A percentile compares a stretch with the other conserved stretches of the same genome.
phyloP scores from a whole-genome alignment of 164 flowering plant genomes.

The Dillenia turbinata region DNA sequence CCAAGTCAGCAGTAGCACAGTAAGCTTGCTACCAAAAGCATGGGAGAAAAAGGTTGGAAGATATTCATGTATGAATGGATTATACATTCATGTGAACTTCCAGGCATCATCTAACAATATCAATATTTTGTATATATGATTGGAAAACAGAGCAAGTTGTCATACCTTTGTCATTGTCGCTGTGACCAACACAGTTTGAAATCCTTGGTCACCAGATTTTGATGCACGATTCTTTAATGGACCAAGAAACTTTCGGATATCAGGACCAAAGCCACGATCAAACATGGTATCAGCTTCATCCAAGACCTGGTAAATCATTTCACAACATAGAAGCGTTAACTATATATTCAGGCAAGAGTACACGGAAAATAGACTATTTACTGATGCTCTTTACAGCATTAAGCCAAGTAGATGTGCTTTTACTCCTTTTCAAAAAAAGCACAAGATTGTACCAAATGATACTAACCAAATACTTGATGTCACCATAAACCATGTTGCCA shows the following conservation, averaged over 20 bases:
- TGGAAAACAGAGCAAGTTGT: constrained; percentile 5
- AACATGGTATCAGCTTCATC: constrained; percentile 99
- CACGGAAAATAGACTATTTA: not conserved
- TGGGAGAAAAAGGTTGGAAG: too few relatives aligned
- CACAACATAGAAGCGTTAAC: constrained; percentile 5
- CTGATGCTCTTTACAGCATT: too few relatives aligned
- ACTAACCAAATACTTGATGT: constrained; percentile 83
- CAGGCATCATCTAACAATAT: too few relatives aligned
- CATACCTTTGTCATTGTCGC: constrained; percentile 93
- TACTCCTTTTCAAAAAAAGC: too few relatives aligned
- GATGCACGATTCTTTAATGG: constrained; percentile 78
- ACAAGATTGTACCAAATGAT: not conserved
- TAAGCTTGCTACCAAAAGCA: too few relatives aligned
- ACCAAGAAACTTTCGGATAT: constrained; percentile 78
- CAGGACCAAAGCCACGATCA: constrained; percentile 99
- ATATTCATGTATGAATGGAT: too few relatives aligned
- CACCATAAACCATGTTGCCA: constrained; percentile 94
- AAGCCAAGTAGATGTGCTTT: too few relatives aligned
- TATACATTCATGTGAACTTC: too few relatives aligned
- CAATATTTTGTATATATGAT: not conserved
- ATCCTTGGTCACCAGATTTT: constrained; percentile 63
- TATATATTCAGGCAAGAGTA: not conserved
- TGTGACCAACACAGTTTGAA: constrained; percentile 84
- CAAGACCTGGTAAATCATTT: constrained; percentile 50
- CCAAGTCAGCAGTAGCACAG: too few relatives aligned